Evolutionary conservation across 2,329 filamentous ascomycete species (phyloP).

Genomic region (Ophiocordyceps polyrhachis-furcata): DNA sequence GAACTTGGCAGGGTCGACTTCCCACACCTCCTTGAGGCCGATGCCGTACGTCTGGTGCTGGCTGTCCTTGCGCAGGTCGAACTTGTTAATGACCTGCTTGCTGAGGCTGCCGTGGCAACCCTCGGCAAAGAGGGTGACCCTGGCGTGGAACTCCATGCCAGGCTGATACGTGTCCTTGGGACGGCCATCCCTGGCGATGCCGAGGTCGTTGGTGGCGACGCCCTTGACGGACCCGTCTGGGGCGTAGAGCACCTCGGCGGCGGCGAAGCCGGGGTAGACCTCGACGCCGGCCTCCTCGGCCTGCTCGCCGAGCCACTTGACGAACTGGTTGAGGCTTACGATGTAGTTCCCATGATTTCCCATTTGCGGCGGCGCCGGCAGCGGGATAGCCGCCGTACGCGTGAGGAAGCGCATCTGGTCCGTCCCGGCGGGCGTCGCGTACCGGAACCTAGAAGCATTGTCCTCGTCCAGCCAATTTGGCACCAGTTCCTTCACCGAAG

Average conservation of each 20-base stretch:
- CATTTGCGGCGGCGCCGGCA: conserved; percentile 92
- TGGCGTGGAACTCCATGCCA: conserved; percentile 95
- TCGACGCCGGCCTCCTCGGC: conserved; percentile 96
- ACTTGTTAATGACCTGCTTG: conserved; percentile 91
- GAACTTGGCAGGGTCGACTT: conserved; percentile 85
- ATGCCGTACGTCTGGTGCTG: conserved; percentile 91
- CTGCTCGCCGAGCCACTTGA: conserved; percentile 86
- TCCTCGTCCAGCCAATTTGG: conserved; percentile 84
- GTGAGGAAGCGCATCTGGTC: conserved; percentile 94
- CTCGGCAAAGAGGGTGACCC: conserved; percentile 80
- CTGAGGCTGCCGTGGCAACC: conserved; percentile 90
- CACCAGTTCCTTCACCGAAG: conserved; percentile 71
- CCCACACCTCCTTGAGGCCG: conserved; percentile 95
- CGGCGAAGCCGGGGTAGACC: conserved; percentile 89
- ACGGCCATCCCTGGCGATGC: conserved; percentile 62
- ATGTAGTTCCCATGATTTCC: conserved; percentile 97
- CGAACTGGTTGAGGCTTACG: conserved; percentile 83
- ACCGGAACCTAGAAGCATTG: conserved; percentile 74
- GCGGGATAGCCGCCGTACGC: conserved; percentile 54
- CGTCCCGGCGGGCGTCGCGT: conserved; percentile 62
- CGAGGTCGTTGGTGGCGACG: conserved; percentile 90
- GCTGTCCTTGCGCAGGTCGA: conserved; percentile 71
- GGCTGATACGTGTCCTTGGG: conserved; percentile 84
- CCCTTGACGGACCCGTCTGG: conserved; percentile 76
- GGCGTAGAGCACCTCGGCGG: conserved; percentile 78